Conservation (phyloP, 441 rosid genomes). For the Syzygium malaccense region DNA sequence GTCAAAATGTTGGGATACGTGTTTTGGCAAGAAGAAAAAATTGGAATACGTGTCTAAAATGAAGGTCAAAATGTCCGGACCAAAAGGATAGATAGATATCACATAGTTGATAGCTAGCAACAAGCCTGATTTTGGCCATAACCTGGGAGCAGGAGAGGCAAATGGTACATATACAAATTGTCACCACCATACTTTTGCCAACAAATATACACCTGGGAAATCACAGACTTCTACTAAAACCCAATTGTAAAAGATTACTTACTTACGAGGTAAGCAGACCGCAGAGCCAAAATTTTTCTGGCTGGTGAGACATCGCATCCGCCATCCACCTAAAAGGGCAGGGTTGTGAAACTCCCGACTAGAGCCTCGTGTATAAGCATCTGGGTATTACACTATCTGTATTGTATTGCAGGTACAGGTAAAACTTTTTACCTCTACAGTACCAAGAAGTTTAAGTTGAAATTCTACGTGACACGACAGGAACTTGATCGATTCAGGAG, state of each 20-base stretch:
- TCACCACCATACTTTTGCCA: background rate
- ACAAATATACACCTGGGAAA: background rate
- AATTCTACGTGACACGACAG: background rate
- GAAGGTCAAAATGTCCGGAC: background rate
- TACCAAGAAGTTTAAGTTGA: background rate
- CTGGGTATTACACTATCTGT: background rate
- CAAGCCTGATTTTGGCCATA: background rate
- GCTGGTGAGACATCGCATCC: conserved; percentile 1
- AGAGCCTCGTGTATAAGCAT: background rate
- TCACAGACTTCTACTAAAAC: background rate
- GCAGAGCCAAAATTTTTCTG: background rate
- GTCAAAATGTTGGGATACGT: background rate
- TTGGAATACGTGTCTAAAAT: background rate
- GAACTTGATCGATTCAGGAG: background rate
- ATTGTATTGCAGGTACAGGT: background rate
- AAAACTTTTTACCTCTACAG: background rate
- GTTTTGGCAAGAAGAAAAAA: background rate
- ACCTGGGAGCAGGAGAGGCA: background rate
- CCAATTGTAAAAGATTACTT: background rate
- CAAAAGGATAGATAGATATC: background rate
- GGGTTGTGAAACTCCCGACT: background rate
- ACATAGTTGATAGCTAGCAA: background rate
- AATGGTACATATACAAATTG: conserved; percentile 1
- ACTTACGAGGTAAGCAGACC: background rate
- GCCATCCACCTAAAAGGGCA: conserved; percentile 19